These are phyloP conservation scores for Thelephora terrestris DNA, from an alignment of 1,284 basidiomycete genomes.

Conservation along the genomic window DNA sequence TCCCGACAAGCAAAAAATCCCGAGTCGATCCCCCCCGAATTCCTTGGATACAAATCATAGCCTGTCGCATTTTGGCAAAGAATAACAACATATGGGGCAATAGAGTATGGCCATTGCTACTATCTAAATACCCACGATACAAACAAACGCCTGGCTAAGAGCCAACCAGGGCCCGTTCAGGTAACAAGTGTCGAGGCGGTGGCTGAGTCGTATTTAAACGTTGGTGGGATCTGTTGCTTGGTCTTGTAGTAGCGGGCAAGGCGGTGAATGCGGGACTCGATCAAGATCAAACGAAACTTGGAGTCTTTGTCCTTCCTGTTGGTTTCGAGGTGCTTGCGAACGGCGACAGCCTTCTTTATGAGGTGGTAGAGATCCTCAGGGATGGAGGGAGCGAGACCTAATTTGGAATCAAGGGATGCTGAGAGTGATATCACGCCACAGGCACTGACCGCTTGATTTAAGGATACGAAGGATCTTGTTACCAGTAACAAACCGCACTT, in stretches of 20 bases:
- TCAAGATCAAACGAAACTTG: conserved; percentile 96
- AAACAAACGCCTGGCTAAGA: background rate
- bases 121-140: too few species aligned
- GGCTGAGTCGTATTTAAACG: conserved; percentile 95
- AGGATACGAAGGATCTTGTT: conserved; percentile 99
- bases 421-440: conserved; percentile 1
- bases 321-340: conserved; percentile 97
- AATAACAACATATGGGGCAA: too few species aligned
- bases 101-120: too few species aligned
- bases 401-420: conserved; percentile 3
- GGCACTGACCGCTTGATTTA: conserved; percentile 78
- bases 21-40: too few species aligned
- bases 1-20: too few species aligned
- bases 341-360: conserved; percentile 98
- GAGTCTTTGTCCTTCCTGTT: conserved; percentile 99
- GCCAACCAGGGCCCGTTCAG: conserved; percentile 25
- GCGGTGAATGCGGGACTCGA: conserved; percentile 98
- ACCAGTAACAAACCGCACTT: conserved; percentile 95
- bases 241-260: conserved; percentile 96
- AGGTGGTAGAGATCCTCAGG: conserved; percentile 99
- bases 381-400: conserved; percentile 93
- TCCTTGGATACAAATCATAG: too few species aligned
- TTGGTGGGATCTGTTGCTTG: conserved; percentile 94
- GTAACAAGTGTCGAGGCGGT: conserved; percentile 84
- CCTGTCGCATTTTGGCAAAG: too few species aligned